Percentiles rank a stretch among this genome's conserved stretches.
Evolutionary conservation across 495 filamentous ascomycete species (phyloP).

Genomic region (Letharia columbiana): DNA sequence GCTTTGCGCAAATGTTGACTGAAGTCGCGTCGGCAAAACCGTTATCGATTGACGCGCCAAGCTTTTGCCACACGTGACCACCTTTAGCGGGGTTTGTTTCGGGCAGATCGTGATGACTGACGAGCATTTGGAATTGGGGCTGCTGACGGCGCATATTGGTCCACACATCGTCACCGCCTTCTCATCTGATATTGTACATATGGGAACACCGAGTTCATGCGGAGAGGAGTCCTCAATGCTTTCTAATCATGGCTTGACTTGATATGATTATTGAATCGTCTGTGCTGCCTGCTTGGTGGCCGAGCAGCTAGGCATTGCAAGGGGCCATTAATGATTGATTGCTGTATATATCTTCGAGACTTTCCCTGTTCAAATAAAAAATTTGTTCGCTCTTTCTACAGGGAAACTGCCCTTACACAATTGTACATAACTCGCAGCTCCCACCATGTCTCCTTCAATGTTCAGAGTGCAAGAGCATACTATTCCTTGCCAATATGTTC

Average conservation of each 20-base stretch:
- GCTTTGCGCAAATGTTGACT: not conserved
- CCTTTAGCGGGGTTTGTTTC: not conserved
- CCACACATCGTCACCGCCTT: conserved; percentile 1
- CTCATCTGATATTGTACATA: not conserved
- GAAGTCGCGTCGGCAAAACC: conserved; percentile 9
- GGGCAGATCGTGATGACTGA: not conserved
- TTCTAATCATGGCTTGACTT: not conserved
- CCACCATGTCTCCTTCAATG: conserved; percentile 25
- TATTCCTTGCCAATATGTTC: conserved; percentile 57
- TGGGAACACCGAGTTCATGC: conserved; percentile 1
- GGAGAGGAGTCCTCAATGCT: not conserved
- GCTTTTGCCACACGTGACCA: not conserved
- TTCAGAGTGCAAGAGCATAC: conserved; percentile 55
- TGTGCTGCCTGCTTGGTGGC: not conserved
- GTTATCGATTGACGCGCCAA: conserved; percentile 9
- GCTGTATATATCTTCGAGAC: not conserved
- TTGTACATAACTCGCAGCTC: not conserved
- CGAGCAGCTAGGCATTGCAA: not conserved
- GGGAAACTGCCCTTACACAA: not conserved
- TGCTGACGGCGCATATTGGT: not conserved
- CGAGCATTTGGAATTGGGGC: conserved; percentile 2
- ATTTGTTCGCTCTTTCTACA: not conserved
- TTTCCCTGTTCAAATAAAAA: not conserved
- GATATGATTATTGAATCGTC: not conserved
- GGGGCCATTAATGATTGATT: not conserved